phyloP scores from a whole-genome alignment of 2,329 filamentous ascomycete genomes.

The Cyclaneusma minus region DNA sequence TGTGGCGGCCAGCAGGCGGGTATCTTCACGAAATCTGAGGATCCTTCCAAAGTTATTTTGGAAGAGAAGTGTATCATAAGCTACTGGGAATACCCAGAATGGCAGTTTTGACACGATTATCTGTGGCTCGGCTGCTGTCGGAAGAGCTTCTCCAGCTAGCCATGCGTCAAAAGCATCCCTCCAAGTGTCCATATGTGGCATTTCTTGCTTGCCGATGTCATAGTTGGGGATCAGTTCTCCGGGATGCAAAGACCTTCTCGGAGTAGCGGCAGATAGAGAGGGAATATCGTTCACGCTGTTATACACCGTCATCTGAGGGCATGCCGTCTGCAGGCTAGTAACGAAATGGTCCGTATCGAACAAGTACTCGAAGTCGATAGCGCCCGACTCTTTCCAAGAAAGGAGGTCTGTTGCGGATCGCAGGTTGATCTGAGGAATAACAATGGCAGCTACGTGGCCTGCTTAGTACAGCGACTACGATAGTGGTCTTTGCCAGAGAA shows the following conservation, averaged over 20 bases:
- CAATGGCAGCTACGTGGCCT: conserved; percentile 19
- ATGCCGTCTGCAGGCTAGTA: conserved; percentile 1
- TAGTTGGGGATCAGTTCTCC: no score
- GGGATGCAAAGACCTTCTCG: conserved; percentile 13
- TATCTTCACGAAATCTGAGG: conserved; percentile 17
- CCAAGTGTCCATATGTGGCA: no score
- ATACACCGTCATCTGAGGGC: conserved; percentile 4
- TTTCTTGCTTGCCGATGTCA: no score
- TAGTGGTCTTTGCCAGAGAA: conserved; percentile 7
- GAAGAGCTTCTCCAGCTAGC: conserved; percentile 7
- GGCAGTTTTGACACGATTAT: no score
- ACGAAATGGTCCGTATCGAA: conserved; percentile 13
- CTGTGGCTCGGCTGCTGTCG: no score
- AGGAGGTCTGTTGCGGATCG: conserved; percentile 4
- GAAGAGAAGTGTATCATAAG: conserved; percentile 16
- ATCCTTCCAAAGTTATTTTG: conserved; percentile 23
- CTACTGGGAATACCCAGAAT: conserved; percentile 17
- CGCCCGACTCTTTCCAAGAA: conserved; percentile 3
- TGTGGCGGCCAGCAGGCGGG: conserved; percentile 17
- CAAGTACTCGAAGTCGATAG: conserved; percentile 9
- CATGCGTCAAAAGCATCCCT: conserved; percentile 13
- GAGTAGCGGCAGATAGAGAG: conserved; percentile 5
- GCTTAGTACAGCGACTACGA: conserved; percentile 3
- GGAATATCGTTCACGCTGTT: conserved; percentile 6
- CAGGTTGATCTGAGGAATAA: conserved; percentile 18